These are phyloP conservation scores for Psilocybe subaeruginosa DNA, from an alignment of 768 basidiomycete genomes.

Conservation along the genomic window DNA sequence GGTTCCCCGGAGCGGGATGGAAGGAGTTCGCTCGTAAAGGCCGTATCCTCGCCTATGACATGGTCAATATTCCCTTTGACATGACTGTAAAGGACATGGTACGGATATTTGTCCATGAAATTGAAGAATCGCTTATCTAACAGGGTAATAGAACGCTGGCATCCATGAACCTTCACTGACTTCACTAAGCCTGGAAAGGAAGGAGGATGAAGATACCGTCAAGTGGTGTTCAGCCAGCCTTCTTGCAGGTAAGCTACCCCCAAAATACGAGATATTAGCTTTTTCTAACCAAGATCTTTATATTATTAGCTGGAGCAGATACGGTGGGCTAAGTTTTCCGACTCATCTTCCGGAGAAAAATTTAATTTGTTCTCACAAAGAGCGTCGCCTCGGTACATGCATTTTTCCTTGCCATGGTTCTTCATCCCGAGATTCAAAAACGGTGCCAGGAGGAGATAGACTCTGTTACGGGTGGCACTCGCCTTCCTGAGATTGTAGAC, in stretches of 20 bases:
- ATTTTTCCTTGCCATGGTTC: constrained; percentile 38
- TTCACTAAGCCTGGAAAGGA: constrained; percentile 22
- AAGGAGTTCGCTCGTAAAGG: constrained; percentile 38
- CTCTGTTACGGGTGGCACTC: constrained; percentile 29
- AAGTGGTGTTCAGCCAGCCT: constrained; percentile 27
- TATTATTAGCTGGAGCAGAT: constrained; percentile 30
- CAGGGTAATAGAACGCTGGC: constrained; percentile 14
- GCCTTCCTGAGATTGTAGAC: constrained; percentile 38
- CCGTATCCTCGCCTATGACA: constrained; percentile 30
- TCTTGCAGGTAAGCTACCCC: constrained; percentile 23
- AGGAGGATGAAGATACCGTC: constrained; percentile 26
- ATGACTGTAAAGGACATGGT: constrained; percentile 39
- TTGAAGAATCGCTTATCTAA: neutral
- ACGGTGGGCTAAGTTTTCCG: constrained; percentile 19
- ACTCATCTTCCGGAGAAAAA: neutral
- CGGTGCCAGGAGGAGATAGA: constrained; percentile 42
- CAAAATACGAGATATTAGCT: neutral
- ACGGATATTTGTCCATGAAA: neutral
- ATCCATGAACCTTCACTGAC: constrained; percentile 22
- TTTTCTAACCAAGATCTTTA: too few species aligned
- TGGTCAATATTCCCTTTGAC: constrained; percentile 41
- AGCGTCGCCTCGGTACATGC: constrained; percentile 33
- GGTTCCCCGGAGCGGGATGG: constrained; percentile 51
- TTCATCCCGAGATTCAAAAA: constrained; percentile 35
- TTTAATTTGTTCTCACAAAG: constrained; percentile 1